These are phyloP conservation scores for Aspergillus bridgeri DNA, from an alignment of 495 filamentous ascomycete species.

Conservation along the genomic window DNA sequence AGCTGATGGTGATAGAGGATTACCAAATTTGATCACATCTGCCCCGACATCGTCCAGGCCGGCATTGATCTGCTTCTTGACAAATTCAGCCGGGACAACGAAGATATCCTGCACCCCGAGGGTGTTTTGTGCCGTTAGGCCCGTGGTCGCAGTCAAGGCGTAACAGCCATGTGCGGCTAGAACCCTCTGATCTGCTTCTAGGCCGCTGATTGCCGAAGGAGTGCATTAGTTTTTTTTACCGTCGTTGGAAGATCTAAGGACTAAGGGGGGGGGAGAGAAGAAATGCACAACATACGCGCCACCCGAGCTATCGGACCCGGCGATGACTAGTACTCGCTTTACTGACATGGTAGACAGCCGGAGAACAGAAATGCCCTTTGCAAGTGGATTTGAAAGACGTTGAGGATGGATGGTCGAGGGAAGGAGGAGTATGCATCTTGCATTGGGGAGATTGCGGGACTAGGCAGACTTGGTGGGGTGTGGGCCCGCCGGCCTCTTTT, in stretches of 20 bases:
- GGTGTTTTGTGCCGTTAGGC: conserved; percentile 93
- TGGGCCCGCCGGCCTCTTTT: not conserved
- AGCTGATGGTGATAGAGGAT: conserved; percentile 4
- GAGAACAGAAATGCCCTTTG: not conserved
- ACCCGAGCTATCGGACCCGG: conserved; percentile 82
- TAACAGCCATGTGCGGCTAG: conserved; percentile 89
- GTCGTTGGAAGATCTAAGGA: not conserved
- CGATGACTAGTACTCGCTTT: conserved; percentile 70
- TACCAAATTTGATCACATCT: conserved; percentile 90
- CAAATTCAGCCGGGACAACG: conserved; percentile 70
- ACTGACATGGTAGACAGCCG: conserved; percentile 29
- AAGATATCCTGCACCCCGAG: conserved; percentile 79
- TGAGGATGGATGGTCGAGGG: not conserved
- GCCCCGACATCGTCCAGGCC: conserved; percentile 78
- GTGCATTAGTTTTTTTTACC: conserved; percentile 15
- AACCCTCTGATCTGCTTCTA: conserved; percentile 95
- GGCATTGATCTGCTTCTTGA: conserved; percentile 80
- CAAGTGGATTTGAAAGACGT: not conserved
- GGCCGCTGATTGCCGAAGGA: conserved; percentile 55
- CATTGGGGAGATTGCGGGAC: not conserved
- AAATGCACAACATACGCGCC: conserved; percentile 63
- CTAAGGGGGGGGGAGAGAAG: conserved; percentile 8
- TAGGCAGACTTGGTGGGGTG: not conserved
- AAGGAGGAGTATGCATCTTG: not conserved
- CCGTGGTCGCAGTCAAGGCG: conserved; percentile 95